phyloP scores from a whole-genome alignment of 1,139 yeast species.

The Casaregolazyma lundiana region DNA sequence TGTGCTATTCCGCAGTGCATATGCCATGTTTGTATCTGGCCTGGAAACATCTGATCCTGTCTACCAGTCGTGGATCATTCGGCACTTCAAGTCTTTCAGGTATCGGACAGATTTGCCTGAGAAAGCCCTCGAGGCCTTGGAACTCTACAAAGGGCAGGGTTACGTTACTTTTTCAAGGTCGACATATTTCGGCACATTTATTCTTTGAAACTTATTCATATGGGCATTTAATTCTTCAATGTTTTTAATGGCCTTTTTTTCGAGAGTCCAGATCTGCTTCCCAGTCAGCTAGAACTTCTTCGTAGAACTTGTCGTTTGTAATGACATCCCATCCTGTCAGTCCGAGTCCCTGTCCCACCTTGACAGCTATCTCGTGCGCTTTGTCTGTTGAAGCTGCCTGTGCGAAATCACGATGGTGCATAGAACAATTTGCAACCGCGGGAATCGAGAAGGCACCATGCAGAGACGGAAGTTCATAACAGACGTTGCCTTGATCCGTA shows the following conservation, averaged over 20 bases:
- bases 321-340: background rate
- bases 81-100: background rate
- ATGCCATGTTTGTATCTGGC: constrained; percentile 1
- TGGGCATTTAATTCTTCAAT: no score
- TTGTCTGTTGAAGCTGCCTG: background rate
- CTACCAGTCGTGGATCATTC: background rate
- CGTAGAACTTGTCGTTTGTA: background rate
- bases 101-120: background rate
- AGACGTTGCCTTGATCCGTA: constrained; percentile 4
- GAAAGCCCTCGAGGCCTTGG: background rate
- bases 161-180: background rate
- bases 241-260: background rate
- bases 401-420: background rate
- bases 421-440: background rate
- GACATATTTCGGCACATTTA: background rate
- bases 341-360: background rate
- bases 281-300: background rate
- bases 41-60: background rate
- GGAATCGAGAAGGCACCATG: constrained; percentile 1
- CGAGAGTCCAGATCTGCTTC: background rate
- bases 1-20: background rate
- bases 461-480: background rate
- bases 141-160: background rate
- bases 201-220: no score
- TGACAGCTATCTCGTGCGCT: constrained; percentile 4